phyloP scores from a whole-genome alignment of 257 asterid species.

The Jacaranda copaia region DNA sequence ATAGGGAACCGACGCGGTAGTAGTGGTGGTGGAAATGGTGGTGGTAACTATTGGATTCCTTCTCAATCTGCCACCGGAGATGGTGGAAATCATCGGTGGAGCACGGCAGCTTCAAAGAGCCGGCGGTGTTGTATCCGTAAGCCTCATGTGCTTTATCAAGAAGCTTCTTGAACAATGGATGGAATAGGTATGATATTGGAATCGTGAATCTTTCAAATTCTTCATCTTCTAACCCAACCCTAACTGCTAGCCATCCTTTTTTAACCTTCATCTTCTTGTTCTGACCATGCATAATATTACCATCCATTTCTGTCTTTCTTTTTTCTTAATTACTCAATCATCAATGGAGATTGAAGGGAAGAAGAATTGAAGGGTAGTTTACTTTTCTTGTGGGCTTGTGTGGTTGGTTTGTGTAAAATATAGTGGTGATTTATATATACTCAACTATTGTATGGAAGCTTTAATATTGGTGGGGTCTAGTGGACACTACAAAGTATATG shows the following conservation, averaged over 20 bases:
- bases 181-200: constrained; percentile 51
- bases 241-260: constrained; percentile 42
- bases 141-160: constrained; percentile 53
- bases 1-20: constrained; percentile 35
- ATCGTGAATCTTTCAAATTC: constrained; percentile 42
- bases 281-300: constrained; percentile 8
- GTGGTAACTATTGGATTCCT: constrained; percentile 34
- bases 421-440: not conserved
- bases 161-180: constrained; percentile 46
- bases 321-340: not conserved
- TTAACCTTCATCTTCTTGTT: constrained; percentile 45
- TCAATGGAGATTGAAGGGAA: not conserved
- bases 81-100: constrained; percentile 54
- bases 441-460: not conserved
- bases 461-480: constrained; percentile 1
- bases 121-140: constrained; percentile 51
- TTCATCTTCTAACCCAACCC: constrained; percentile 42
- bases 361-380: not conserved
- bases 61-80: constrained; percentile 55
- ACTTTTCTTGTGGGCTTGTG: not conserved
- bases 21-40: constrained; percentile 37
- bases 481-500: not conserved
- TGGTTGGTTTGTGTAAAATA: not conserved
- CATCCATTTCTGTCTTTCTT: not conserved
- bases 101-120: constrained; percentile 52